A percentile compares a stretch with the other conserved stretches of the same genome.
Conservation (phyloP, 1,284 basidiomycete genomes). For the Leccinum subrobustum region DNA sequence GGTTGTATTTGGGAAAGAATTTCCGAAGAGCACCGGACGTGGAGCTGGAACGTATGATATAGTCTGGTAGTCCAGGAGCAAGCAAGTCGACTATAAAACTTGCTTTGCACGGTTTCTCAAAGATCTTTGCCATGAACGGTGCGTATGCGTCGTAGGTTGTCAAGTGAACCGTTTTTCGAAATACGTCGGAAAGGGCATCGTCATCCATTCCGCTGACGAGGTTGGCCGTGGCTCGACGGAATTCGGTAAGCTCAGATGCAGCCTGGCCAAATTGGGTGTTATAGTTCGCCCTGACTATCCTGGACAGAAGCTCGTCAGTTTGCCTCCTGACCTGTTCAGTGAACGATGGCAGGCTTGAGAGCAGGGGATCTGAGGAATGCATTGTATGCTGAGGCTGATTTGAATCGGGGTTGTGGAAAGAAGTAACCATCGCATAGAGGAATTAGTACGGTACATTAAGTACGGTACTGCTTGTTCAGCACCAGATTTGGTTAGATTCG, state of each 20-base stretch:
- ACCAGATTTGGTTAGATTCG: no score
- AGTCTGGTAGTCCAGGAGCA: no score
- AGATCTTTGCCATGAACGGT: background rate
- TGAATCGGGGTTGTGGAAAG: no score
- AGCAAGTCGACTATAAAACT: no score
- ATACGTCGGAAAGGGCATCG: background rate
- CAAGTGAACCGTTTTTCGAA: background rate
- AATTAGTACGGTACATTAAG: no score
- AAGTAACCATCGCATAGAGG: no score
- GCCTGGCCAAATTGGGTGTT: background rate
- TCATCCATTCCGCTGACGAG: background rate
- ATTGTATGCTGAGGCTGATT: background rate
- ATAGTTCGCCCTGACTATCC: background rate
- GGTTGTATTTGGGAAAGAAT: no score
- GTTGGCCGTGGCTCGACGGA: background rate
- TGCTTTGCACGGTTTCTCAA: no score
- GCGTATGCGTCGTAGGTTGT: background rate
- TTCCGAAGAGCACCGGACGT: no score
- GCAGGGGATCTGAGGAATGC: slow-evolving; percentile 3
- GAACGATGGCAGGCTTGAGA: background rate
- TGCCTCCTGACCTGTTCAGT: background rate
- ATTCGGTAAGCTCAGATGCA: background rate
- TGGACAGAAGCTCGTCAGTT: background rate
- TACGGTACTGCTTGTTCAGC: no score
- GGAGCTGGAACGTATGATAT: no score